Base-by-base conservation (phyloP, 805 yeast species). In the Dipodascus albidus region DNA sequence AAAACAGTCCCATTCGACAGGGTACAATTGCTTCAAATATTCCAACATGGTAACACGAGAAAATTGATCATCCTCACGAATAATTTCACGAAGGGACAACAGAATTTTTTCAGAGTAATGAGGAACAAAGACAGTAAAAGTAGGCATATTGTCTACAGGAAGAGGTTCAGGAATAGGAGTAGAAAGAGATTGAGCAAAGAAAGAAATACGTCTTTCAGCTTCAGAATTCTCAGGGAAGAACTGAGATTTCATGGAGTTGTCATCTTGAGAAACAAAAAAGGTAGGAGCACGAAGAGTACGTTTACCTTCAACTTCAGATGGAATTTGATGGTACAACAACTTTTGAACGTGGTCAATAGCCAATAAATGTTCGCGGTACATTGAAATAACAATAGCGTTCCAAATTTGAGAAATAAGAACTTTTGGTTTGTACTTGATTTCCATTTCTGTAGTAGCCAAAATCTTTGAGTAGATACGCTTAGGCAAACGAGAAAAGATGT, bases 91-190 rank as follows among this genome's bases (percentile, higher is more conserved):
- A 64, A 93, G 75, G n/a, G 96, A 87, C 51, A 91, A 74, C 62
- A 90, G 76, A 58, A 91, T 91, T 81, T 89, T 91, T 74, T 91
- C 99, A 59, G 93, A 77, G 72, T 91, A 91, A 70, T 91, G 99
- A 65, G 99, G 98, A 61, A 91, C 85, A 70, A 91, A 76, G 21
- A 93, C 98, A 42, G 99, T 90, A 71, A 93, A 93, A 11, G 98
- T 91, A 60, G 99, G 99, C 99, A 93, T 93, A 77, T 91, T 91
- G 72, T 93, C 99, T 62, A 95, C 98, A 48, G 99, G 99, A 67
- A 93, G 77, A 58, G 99, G 98, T 74, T 93, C 99, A 58, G 96
- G 96, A 64, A 93, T 90, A 62, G 99, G 99, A 56, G 99, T 93
- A 52, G 99, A 95, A 71, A 93, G 78, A 9, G 98, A 90, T 73